A percentile compares a stretch with the other conserved stretches of the same genome.
phyloP scores from a whole-genome alignment of 768 basidiomycete species.

The Kwoniella sp. region DNA sequence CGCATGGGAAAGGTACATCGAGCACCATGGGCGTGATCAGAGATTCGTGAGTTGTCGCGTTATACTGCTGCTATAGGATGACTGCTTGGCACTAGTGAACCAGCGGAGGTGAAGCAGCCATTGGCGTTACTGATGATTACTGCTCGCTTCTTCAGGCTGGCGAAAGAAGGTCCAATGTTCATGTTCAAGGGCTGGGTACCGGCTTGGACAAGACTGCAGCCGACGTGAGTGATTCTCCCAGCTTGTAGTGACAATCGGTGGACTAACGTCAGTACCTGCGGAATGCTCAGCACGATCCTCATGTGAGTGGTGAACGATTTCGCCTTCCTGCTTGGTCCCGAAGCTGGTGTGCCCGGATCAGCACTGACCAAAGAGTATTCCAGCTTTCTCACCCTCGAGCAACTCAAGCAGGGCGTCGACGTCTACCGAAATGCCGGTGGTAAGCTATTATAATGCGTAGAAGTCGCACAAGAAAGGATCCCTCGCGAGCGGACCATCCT shows the following conservation, averaged over 20 bases:
- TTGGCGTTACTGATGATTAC: neutral
- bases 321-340: neutral
- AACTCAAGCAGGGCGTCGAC: slow-evolving; percentile 49
- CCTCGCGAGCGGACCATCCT: no score
- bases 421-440: slow-evolving; percentile 39
- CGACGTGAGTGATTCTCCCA: slow-evolving; percentile 34
- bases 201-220: slow-evolving; percentile 51
- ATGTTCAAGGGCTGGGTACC: slow-evolving; percentile 54
- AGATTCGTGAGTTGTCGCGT: slow-evolving; percentile 32
- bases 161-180: slow-evolving; percentile 46
- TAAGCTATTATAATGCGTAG: slow-evolving; percentile 24
- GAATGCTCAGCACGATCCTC: slow-evolving; percentile 29
- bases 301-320: slow-evolving; percentile 32
- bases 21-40: slow-evolving; percentile 40
- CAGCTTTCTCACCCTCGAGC: slow-evolving; percentile 49
- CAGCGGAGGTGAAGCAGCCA: no score
- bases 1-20: slow-evolving; percentile 41
- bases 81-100: no score
- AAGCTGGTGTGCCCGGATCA: neutral
- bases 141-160: slow-evolving; percentile 22
- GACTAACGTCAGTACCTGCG: no score
- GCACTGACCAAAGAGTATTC: slow-evolving; percentile 4
- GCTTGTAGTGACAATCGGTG: no score
- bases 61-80: no score
- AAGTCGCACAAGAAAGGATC: no score